Percentiles rank a stretch among this genome's conserved stretches.
Evolutionary conservation across 129 eudicot species (phyloP).

Genomic region (Scalesia atractyloides): DNA sequence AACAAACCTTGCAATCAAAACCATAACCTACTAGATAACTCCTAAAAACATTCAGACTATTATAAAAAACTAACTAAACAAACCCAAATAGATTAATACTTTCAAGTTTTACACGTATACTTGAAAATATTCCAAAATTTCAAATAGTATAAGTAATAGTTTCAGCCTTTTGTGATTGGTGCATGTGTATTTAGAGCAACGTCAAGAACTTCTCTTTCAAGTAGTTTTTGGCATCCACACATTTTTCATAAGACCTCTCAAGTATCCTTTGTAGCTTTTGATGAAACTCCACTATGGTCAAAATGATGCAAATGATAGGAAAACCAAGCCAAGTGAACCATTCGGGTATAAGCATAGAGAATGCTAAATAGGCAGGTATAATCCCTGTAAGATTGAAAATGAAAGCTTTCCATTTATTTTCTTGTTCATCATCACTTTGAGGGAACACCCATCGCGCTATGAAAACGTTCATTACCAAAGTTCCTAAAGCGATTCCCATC

Average conservation of each 20-base stretch:
- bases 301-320: background rate
- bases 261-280: background rate
- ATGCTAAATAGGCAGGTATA: background rate
- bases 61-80: no score
- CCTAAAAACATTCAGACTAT: no score
- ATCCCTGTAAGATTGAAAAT: no score
- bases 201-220: no score
- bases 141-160: no score
- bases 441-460: background rate
- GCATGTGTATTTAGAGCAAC: no score
- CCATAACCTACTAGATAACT: no score
- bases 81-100: no score
- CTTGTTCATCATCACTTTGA: background rate
- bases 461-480: background rate
- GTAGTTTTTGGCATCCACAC: background rate
- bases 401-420: background rate
- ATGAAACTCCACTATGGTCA: background rate
- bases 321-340: conserved; percentile 18
- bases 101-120: no score
- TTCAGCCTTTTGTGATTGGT: no score
- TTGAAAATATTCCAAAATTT: no score
- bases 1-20: no score
- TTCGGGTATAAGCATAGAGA: conserved; percentile 18
- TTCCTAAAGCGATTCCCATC: background rate
- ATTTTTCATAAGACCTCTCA: background rate